phyloP scores from a whole-genome alignment of 2,329 filamentous ascomycete genomes.

The Fusarium irregulare region DNA sequence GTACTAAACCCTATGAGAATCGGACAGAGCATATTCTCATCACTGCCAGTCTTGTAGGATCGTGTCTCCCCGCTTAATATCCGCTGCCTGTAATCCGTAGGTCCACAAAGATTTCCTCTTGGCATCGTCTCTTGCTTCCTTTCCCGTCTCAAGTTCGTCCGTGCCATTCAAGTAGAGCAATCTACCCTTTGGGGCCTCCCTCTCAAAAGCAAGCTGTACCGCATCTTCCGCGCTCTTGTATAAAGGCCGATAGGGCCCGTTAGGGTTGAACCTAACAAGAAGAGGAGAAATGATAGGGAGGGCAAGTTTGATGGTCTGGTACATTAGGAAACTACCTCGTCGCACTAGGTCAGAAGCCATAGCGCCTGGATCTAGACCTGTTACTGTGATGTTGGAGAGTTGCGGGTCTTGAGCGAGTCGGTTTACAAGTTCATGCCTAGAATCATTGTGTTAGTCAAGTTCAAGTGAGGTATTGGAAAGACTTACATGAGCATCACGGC shows the following conservation, averaged over 20 bases:
- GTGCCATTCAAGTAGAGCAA: slow-evolving; percentile 51
- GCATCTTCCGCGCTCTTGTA: slow-evolving; percentile 51
- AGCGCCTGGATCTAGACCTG: slow-evolving; percentile 54
- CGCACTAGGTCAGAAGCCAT: slow-evolving; percentile 51
- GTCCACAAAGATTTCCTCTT: slow-evolving; percentile 50
- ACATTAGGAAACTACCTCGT: slow-evolving; percentile 42
- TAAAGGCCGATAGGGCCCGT: slow-evolving; percentile 46
- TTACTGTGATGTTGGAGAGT: slow-evolving; percentile 50
- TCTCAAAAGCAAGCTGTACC: slow-evolving; percentile 49
- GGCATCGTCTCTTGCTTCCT: slow-evolving; percentile 47
- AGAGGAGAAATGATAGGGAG: slow-evolving; percentile 43
- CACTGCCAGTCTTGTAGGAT: slow-evolving; percentile 45
- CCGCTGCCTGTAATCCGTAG: slow-evolving; percentile 44
- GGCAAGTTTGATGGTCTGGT: slow-evolving; percentile 41
- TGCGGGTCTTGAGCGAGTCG: slow-evolving; percentile 51
- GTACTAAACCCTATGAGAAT: neutral
- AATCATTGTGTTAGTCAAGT: slow-evolving; percentile 10
- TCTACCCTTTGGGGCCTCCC: slow-evolving; percentile 44
- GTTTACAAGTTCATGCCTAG: slow-evolving; percentile 50
- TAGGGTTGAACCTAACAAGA: slow-evolving; percentile 44
- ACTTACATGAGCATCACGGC: slow-evolving; percentile 52
- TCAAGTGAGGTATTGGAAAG: neutral
- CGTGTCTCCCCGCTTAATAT: slow-evolving; percentile 46
- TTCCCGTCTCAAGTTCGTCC: slow-evolving; percentile 43
- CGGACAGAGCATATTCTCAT: neutral